A percentile compares a stretch with the other conserved stretches of the same genome.
Evolutionary conservation across 306 rosid species (phyloP).

Genomic region (Lathyrus tuberosus): DNA sequence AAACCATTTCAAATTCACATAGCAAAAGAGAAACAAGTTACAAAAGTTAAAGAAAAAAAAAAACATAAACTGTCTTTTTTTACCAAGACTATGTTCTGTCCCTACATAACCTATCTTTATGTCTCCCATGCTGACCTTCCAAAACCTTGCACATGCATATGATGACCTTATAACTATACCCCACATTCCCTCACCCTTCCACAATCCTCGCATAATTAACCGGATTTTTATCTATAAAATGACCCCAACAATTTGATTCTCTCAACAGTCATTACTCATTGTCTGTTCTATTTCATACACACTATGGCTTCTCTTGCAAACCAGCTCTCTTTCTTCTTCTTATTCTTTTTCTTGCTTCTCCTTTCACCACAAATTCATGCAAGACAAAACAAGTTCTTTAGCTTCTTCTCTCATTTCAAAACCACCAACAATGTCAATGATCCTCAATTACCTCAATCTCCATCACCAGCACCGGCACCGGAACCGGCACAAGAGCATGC

Average conservation of each 20-base stretch:
- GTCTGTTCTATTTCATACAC: conserved; percentile 6
- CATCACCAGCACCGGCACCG: conserved; percentile 26
- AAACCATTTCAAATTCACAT: conserved; percentile 31
- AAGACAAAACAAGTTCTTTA: conserved; percentile 53
- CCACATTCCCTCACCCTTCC: conserved; percentile 53
- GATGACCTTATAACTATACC: conserved; percentile 43
- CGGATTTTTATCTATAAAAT: conserved; percentile 51
- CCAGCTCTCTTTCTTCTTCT: conserved; percentile 47
- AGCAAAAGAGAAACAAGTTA: conserved; percentile 11
- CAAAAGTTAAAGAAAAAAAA: background rate
- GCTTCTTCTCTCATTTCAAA: conserved; percentile 48
- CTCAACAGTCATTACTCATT: conserved; percentile 29
- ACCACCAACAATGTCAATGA: conserved; percentile 32
- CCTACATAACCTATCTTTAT: conserved; percentile 16
- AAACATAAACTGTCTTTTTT: conserved; percentile 28
- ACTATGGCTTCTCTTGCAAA: conserved; percentile 53
- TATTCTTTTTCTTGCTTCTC: conserved; percentile 45
- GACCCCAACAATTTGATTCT: conserved; percentile 11
- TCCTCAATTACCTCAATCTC: conserved; percentile 36
- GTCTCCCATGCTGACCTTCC: conserved; percentile 42
- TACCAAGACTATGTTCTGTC: conserved; percentile 31
- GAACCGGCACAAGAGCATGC: background rate
- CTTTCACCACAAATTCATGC: conserved; percentile 61
- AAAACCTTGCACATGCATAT: conserved; percentile 57
- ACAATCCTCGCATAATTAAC: conserved; percentile 66